Base-by-base conservation (phyloP, 495 filamentous ascomycete species). In the Trichoderma gamsii region DNA sequence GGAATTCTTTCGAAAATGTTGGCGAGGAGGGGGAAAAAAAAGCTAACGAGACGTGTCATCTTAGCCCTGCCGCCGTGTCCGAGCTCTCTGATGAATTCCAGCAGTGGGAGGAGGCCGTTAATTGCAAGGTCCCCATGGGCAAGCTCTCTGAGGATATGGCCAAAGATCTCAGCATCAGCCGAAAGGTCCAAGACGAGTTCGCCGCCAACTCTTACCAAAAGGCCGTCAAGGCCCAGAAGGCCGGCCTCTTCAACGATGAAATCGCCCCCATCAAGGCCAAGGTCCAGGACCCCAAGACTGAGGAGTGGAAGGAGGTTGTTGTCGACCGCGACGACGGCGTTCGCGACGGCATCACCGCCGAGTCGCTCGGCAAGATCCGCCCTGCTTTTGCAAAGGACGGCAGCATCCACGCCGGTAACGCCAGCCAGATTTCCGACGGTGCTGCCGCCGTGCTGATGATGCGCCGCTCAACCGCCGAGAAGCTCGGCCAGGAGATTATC, bases 91-190 rank as follows among this genome's bases (percentile, higher is more conserved):
- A 96, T 16, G 87, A 97, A 68, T 87, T 99, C 63, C 91, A 97
- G 74, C 85, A 80, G 70, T 86, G 96, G 81, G 84, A 85, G 67
- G 89, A 95, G 77, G 87, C 94, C 49, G 90, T 88, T 73, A 94
- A 97, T 84, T 99, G 95, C 86, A 97, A 96, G 82, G 95, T 99
- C 12, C 90, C 94, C 73, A 99, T 99, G 95, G 96, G 96, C 70
- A 85, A 92, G 1, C 85, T 98, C 43, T 96, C 92, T 66, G 95
- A 99, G 81, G 74, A 93, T 72, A 97, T 99, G 95, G 95, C 95
- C 67, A 89, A 91, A 79, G 92, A 93, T 77, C 83, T 87, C 66
- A 80, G 83, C 64, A 86, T 98, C 73, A 73, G 86, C 63, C 89
- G 95, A 68, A 78, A 82, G 3, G 79, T 80, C 66, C 96, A 98